Conservation (phyloP, 2,329 filamentous ascomycete genomes). For the Immersiporthe knoxdaviesiana region DNA sequence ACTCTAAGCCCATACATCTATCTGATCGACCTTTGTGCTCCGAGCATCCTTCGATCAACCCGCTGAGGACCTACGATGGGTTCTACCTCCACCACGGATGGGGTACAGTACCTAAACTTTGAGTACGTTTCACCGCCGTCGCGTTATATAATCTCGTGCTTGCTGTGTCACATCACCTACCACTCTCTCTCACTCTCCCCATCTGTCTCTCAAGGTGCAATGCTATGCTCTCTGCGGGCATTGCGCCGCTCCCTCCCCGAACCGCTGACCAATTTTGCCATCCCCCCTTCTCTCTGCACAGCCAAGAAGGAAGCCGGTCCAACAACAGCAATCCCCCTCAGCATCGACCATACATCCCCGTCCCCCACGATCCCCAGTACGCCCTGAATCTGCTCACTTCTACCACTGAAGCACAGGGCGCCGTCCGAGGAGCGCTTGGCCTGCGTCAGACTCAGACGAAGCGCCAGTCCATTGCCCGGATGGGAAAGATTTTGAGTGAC, state of each 20-base stretch:
- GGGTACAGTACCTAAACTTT: neutral
- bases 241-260: neutral
- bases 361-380: slow-evolving; percentile 17
- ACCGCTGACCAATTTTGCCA: neutral
- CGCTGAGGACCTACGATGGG: neutral
- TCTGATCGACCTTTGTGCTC: neutral
- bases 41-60: neutral
- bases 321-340: neutral
- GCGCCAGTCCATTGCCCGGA: slow-evolving; percentile 9
- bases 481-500: slow-evolving; percentile 16
- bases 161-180: neutral
- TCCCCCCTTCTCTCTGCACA: neutral
- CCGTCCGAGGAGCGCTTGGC: slow-evolving; percentile 12
- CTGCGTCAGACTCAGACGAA: slow-evolving; percentile 16
- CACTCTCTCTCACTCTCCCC: too few relatives aligned
- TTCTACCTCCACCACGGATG: neutral
- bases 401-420: neutral
- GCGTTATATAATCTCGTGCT: too few relatives aligned
- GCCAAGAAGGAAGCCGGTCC: neutral
- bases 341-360: slow-evolving; percentile 11
- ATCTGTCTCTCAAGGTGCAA: neutral
- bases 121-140: neutral
- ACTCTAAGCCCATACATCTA: neutral
- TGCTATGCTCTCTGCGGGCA: neutral
- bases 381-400: slow-evolving; percentile 6